Evolutionary conservation across 2,329 filamentous ascomycete species (phyloP).

Genomic region (Ophiostoma populinum): DNA sequence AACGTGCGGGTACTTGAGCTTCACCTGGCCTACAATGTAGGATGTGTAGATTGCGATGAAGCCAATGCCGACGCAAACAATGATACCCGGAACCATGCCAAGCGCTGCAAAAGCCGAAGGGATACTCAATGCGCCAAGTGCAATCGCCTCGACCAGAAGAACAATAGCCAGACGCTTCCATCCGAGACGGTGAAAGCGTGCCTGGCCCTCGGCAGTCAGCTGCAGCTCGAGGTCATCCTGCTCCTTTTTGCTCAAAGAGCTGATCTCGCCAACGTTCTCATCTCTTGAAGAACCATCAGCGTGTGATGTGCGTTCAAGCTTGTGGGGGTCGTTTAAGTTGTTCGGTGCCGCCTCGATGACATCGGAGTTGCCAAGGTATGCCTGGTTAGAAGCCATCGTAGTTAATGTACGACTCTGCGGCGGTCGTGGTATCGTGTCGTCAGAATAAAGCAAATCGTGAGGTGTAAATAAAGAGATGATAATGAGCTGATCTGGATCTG

Average conservation of each 20-base stretch:
- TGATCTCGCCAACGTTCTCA: neutral
- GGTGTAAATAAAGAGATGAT: no score
- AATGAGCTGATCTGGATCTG: no score
- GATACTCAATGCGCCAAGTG: slow-evolving; percentile 1
- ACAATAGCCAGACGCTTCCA: neutral
- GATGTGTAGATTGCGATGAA: slow-evolving; percentile 2
- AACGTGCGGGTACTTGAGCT: neutral
- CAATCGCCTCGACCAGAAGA: slow-evolving; percentile 1
- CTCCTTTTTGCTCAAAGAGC: neutral
- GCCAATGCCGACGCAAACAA: neutral
- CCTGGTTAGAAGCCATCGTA: neutral
- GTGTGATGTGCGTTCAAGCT: neutral
- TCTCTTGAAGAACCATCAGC: neutral
- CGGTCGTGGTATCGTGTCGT: neutral
- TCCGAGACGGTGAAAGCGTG: neutral
- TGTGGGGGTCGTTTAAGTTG: neutral
- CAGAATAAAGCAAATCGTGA: no score
- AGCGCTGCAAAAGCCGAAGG: slow-evolving; percentile 1
- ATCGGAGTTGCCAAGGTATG: neutral
- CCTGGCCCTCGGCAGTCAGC: neutral
- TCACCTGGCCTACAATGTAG: slow-evolving; percentile 1
- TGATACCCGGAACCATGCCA: slow-evolving; percentile 1
- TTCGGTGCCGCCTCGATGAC: neutral
- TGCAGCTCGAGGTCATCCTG: slow-evolving; percentile 1
- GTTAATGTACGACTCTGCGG: neutral